These are phyloP conservation scores for Rosellinia necatrix DNA, from an alignment of 2,329 filamentous ascomycete species.

Conservation along the genomic window DNA sequence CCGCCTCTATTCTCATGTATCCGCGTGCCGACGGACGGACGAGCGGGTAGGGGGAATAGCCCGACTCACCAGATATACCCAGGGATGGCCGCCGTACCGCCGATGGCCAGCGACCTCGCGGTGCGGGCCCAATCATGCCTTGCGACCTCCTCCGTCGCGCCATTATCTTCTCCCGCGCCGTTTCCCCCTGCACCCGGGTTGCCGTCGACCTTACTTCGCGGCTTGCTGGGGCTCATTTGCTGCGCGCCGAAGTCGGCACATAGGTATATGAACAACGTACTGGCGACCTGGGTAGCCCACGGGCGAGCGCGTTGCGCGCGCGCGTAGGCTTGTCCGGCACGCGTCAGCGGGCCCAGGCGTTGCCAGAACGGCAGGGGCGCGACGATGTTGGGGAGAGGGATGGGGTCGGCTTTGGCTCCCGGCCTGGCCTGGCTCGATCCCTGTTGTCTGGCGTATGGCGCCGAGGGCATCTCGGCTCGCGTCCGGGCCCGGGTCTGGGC, in stretches of 20 bases:
- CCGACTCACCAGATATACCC: conserved; percentile 76
- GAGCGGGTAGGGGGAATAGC: not conserved
- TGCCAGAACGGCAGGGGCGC: conserved; percentile 56
- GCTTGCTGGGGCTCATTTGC: conserved; percentile 50
- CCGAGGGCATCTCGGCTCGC: conserved; percentile 9
- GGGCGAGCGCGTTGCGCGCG: conserved; percentile 73
- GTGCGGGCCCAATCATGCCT: conserved; percentile 73
- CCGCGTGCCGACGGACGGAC: too few relatives aligned
- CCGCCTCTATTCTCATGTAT: too few relatives aligned
- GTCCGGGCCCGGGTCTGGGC: conserved; percentile 5
- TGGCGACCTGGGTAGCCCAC: conserved; percentile 78
- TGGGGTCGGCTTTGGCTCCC: conserved; percentile 35
- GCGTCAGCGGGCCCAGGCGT: conserved; percentile 61
- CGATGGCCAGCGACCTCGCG: conserved; percentile 73
- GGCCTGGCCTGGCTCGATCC: conserved; percentile 20
- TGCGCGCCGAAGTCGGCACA: conserved; percentile 80
- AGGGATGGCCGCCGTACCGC: conserved; percentile 74
- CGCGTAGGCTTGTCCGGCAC: conserved; percentile 63
- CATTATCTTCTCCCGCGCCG: conserved; percentile 47
- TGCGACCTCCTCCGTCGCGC: not conserved
- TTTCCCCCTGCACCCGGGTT: conserved; percentile 46
- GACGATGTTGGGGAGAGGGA: conserved; percentile 49
- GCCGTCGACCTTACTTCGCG: not conserved
- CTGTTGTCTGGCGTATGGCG: not conserved
- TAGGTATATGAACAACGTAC: conserved; percentile 77